Percentiles rank a stretch among this genome's conserved stretches.
Evolutionary conservation across 176 grass and related monocot genomes (phyloP).

Genomic region (Tillandsia fasciculata): DNA sequence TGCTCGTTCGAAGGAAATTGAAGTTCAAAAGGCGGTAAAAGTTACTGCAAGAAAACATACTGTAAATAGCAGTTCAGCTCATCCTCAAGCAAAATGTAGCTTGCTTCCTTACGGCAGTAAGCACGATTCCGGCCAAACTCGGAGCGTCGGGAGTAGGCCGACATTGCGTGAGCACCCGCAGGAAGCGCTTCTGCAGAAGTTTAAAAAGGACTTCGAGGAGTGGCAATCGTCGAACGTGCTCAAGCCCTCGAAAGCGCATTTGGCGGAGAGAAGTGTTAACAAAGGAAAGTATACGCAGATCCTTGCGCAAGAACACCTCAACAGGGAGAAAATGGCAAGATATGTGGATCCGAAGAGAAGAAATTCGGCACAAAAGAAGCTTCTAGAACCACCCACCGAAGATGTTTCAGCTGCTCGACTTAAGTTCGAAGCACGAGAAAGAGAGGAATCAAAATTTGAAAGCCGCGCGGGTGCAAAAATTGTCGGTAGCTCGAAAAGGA

Average conservation of each 20-base stretch:
- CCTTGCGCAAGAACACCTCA: slow-evolving; percentile 61
- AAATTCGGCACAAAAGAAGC: background rate
- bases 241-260: background rate
- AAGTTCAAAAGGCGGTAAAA: slow-evolving; percentile 18
- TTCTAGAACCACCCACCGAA: background rate
- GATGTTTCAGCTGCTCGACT: background rate
- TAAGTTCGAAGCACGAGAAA: slow-evolving; percentile 1
- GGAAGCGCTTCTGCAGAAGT: slow-evolving; percentile 51
- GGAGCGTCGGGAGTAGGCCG: slow-evolving; percentile 21
- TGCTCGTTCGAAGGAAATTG: slow-evolving; percentile 27
- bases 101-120: slow-evolving; percentile 24
- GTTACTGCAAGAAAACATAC: background rate
- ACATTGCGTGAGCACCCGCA: slow-evolving; percentile 45
- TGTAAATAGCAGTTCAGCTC: slow-evolving; percentile 10
- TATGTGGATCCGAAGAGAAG: slow-evolving; percentile 25
- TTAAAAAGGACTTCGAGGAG: slow-evolving; percentile 63
- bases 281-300: slow-evolving; percentile 29
- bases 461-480: background rate
- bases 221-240: slow-evolving; percentile 46
- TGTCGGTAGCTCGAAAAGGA: background rate
- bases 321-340: slow-evolving; percentile 55
- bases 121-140: slow-evolving; percentile 16
- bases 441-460: background rate
- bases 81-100: slow-evolving; percentile 22
- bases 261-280: slow-evolving; percentile 5